Base-by-base conservation (phyloP, 2,329 filamentous ascomycete species). In the Teratosphaeria zuluensis region DNA sequence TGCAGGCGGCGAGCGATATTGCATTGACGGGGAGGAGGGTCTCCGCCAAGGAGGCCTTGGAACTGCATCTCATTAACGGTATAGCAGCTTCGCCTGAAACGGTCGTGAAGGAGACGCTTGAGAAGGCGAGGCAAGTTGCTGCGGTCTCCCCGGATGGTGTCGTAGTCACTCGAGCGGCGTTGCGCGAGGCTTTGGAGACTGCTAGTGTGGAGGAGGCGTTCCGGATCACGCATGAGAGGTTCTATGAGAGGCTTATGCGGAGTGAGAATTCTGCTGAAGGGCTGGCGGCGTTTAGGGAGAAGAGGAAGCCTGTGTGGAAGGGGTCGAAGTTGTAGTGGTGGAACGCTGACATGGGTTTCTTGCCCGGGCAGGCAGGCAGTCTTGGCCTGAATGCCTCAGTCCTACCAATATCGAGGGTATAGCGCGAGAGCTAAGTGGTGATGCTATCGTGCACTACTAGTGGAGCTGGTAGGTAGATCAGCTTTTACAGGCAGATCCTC, bases 1-100 rank as follows among this genome's bases (percentile, higher is more conserved):
- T 80, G 55, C 78, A 79, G 48, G 67, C 77, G 14, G 78, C 78
- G 1, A 74, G 73, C 6, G 79, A 81, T 60, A 75, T 81, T 60
- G 78, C 75, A 2, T 63, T 81, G 32, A 78, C 79, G 0, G 79
- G 78, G 4, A 71, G 73, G 6, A 70, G 72, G 14, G 72, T 80
- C 3, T 21, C 4, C 5, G 42, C 2, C 16, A 11, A 48, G 21
- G 51, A 56, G 3, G 53, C 56, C 19, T 53, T 60, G 24, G 24
- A 51, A 21, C 55, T 48, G 24, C 24, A 38, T 51, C 42, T 48
- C 16, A 48, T 48, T n/a, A 48, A 48, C 2, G 16, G 42, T n/a
- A 21, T 48, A 48, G n/a, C 42, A 21, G 19, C 16, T n/a, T 48
- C 42, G 42, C 42, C 42, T 4, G n/a, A 48, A n/a, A 21, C 42